phyloP scores from a whole-genome alignment of 176 grass and related monocot genomes.

The Microstegium vimineum region DNA sequence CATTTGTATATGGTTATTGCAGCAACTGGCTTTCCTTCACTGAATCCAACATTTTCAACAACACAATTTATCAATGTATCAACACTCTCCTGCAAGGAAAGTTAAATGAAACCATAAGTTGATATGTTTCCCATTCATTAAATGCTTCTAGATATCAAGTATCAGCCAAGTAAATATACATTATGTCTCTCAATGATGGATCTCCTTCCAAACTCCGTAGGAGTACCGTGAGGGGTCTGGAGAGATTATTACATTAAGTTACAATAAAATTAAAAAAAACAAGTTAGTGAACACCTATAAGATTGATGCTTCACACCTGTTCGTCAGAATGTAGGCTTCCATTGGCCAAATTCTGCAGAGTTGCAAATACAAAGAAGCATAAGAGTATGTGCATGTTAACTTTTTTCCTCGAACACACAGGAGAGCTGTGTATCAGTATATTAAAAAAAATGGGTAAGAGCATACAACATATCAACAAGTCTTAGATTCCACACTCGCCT shows the following conservation, averaged over 20 bases:
- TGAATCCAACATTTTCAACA: slow-evolving; percentile 69
- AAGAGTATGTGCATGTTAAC: background rate
- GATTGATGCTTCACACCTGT: slow-evolving; percentile 47
- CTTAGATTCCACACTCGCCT: background rate
- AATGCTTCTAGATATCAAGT: slow-evolving; percentile 16
- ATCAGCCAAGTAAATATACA: slow-evolving; percentile 36
- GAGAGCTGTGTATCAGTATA: background rate
- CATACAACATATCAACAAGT: background rate
- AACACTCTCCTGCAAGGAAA: slow-evolving; percentile 69
- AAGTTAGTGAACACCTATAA: slow-evolving; percentile 19
- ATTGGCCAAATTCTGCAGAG: slow-evolving; percentile 68
- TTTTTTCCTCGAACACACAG: background rate
- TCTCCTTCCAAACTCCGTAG: slow-evolving; percentile 51
- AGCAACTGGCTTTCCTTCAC: slow-evolving; percentile 74
- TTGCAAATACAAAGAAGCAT: slow-evolving; percentile 37
- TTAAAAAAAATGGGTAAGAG: background rate
- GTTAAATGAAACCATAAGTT: slow-evolving; percentile 5
- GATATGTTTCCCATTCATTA: background rate
- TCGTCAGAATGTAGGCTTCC: slow-evolving; percentile 41
- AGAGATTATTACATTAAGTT: slow-evolving; percentile 45
- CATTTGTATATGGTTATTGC: slow-evolving; percentile 96
- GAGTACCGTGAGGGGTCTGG: slow-evolving; percentile 68
- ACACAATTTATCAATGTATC: slow-evolving; percentile 72
- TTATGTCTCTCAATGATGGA: slow-evolving; percentile 75
- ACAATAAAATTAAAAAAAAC: slow-evolving; percentile 32